These are phyloP conservation scores for Fragilariopsis cylindrus DNA, from an alignment of 108 stramenopile genomes.

Conservation along the genomic window DNA sequence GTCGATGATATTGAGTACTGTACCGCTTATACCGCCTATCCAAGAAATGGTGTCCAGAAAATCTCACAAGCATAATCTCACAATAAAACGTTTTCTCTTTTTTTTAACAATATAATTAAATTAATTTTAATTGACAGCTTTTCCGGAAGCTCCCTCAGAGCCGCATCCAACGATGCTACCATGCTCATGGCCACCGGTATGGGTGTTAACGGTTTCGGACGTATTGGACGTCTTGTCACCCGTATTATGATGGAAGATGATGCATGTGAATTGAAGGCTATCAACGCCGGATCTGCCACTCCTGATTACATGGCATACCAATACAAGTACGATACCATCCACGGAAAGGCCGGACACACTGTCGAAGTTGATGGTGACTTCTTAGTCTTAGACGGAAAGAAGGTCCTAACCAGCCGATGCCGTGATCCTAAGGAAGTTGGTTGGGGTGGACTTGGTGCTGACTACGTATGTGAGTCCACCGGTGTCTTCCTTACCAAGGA, in stretches of 20 bases:
- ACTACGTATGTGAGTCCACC: constrained; percentile 99
- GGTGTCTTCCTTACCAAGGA: constrained; percentile 99
- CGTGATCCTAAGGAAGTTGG: constrained; percentile 97
- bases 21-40: too few species aligned
- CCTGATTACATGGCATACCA: constrained; percentile 99
- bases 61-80: not conserved
- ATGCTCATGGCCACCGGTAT: constrained; percentile 83
- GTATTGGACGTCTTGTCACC: constrained; percentile 99
- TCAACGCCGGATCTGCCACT: constrained; percentile 98
- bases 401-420: constrained; percentile 90
- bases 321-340: constrained; percentile 99
- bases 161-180: constrained; percentile 73
- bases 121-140: constrained; percentile 41
- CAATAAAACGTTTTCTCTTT: not conserved
- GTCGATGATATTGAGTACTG: too few species aligned
- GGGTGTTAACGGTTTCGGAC: constrained; percentile 99
- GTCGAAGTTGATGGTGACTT: constrained; percentile 97
- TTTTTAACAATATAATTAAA: not conserved
- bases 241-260: constrained; percentile 96
- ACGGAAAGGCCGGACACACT: constrained; percentile 96
- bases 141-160: constrained; percentile 76
- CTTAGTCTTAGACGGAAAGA: constrained; percentile 95
- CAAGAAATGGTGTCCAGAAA: too few species aligned
- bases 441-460: constrained; percentile 93
- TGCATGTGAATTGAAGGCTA: constrained; percentile 83